A percentile compares a stretch with the other conserved stretches of the same genome.
phyloP scores from a whole-genome alignment of 106 monocot genomes.

The Apostasia ramifera region DNA sequence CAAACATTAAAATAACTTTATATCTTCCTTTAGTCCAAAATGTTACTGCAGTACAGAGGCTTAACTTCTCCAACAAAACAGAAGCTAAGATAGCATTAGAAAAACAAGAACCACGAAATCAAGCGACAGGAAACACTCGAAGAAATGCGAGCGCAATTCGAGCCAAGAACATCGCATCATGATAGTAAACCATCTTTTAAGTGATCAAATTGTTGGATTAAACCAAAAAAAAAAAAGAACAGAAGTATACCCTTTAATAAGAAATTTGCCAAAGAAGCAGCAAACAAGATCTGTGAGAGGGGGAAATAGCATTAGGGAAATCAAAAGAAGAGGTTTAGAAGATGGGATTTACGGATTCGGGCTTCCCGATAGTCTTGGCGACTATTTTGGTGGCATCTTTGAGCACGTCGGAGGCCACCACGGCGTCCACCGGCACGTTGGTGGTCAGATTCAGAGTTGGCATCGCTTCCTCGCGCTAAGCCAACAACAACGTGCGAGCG shows the following conservation, averaged over 20 bases:
- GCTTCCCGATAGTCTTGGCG: slow-evolving; percentile 87
- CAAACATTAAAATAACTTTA: too few species aligned
- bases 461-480: slow-evolving; percentile 22
- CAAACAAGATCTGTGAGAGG: neutral
- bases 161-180: too few species aligned
- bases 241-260: neutral
- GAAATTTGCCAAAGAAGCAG: neutral
- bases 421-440: slow-evolving; percentile 80
- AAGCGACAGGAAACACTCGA: too few species aligned
- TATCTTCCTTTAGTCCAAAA: too few species aligned
- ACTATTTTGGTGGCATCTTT: slow-evolving; percentile 65
- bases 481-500: too few species aligned
- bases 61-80: too few species aligned
- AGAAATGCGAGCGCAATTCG: too few species aligned
- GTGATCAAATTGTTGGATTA: too few species aligned
- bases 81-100: too few species aligned
- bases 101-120: too few species aligned
- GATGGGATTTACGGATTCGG: slow-evolving; percentile 57
- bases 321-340: neutral
- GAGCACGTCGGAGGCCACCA: slow-evolving; percentile 79
- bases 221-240: neutral
- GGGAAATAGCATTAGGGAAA: neutral
- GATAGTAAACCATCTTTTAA: too few species aligned
- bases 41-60: too few species aligned
- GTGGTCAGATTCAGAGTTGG: slow-evolving; percentile 75